Evolutionary conservation across 495 filamentous ascomycete genomes (phyloP).

Genomic region (Penicillium nucicola): DNA sequence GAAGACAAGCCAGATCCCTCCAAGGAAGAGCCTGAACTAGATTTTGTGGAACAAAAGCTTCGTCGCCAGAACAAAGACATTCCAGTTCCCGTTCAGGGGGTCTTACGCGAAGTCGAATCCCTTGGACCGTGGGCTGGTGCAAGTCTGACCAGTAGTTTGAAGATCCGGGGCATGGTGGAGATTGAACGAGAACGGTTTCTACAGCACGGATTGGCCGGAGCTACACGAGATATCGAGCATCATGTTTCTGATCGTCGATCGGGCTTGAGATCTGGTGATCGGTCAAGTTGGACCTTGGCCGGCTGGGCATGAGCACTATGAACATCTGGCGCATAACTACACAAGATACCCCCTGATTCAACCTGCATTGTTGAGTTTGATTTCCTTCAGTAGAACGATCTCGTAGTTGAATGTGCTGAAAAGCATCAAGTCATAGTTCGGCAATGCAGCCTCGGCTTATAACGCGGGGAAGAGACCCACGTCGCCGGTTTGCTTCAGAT

Average conservation of each 20-base stretch:
- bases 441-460: background rate
- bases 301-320: slow-evolving; percentile 59
- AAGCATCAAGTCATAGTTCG: background rate
- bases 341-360: slow-evolving; percentile 16
- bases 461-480: background rate
- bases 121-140: slow-evolving; percentile 88
- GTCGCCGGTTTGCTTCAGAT: background rate
- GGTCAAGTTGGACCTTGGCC: slow-evolving; percentile 74
- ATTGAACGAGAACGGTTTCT: slow-evolving; percentile 84
- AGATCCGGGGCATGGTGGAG: slow-evolving; percentile 73
- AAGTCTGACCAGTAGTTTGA: slow-evolving; percentile 74
- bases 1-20: slow-evolving; percentile 31
- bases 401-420: too few relatives aligned
- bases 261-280: slow-evolving; percentile 54
- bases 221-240: slow-evolving; percentile 60
- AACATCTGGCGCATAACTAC: slow-evolving; percentile 10
- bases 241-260: slow-evolving; percentile 49
- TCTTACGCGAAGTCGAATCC: slow-evolving; percentile 73
- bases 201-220: slow-evolving; percentile 71
- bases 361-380: too few relatives aligned
- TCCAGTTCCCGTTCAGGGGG: slow-evolving; percentile 48
- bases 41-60: slow-evolving; percentile 65
- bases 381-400: background rate
- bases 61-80: slow-evolving; percentile 46
- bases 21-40: slow-evolving; percentile 39